Base-by-base conservation (phyloP, 2,329 filamentous ascomycete genomes). In the Pseudogymnoascus verrucosus region DNA sequence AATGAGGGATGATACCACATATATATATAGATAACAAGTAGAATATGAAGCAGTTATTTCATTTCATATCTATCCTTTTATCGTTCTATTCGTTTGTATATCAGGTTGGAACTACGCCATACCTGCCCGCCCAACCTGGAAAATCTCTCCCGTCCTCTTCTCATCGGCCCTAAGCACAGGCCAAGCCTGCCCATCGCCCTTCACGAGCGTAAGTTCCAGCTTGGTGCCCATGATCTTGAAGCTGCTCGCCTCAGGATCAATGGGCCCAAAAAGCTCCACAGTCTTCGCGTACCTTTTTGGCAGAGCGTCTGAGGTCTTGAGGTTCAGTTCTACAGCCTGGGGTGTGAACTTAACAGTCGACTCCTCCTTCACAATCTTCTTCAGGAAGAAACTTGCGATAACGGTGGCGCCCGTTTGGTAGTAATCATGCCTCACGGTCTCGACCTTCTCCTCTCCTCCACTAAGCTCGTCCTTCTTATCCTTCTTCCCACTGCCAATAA, bases 371-470 rank as follows among this genome's bases (percentile, higher is more conserved):
- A 93, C 86, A 71, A 99, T 96, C 79, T 98, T 98, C 81, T 98
- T 99, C 63, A 98, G 82, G 78, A 96, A 99, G 69, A 97, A 89
- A 7, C 90, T 95, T 1, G 90, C 93, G 68, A 96, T 96, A 64
- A 98, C 90, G 12, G 86, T 87, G 11, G 85, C 84, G 2, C 89
- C 80, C 1, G 95, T 98, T 77, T 99, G 95, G 78, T 99, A 99
- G 78, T 93, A 99, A 76, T 99, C 95, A 73, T 89, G 86, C 65
- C 89, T 84, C 67, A 96, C 89, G 3, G 85, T 87, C 47, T 91
- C 86, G 42, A 96, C 77, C 70, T 89, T 80, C 77, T 96, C 91
- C 77, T 96, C 91, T 1, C 82, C 84, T 4, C 75, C 72, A 34
- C 51, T 57, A 21, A 57, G 28, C 40, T 72, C 70, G 14, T 72